phyloP scores from a whole-genome alignment of 1,284 basidiomycete species.

The Coniferiporia weirii region DNA sequence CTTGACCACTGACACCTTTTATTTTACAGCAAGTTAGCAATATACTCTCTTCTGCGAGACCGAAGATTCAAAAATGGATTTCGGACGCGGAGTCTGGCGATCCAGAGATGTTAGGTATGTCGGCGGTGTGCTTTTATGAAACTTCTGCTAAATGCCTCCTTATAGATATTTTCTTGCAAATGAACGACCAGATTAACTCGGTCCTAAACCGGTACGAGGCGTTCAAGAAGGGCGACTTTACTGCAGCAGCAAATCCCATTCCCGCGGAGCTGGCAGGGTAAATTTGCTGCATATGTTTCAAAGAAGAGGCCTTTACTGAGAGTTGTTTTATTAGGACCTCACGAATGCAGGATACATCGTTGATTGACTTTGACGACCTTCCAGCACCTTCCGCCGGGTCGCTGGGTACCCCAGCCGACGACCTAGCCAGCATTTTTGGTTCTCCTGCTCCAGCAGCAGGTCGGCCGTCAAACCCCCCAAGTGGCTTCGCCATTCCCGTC shows the following conservation, averaged over 20 bases:
- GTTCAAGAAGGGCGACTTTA: conserved; percentile 86
- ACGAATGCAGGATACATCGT: conserved; percentile 38
- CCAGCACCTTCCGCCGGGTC: conserved; percentile 20
- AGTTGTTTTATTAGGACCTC: conserved; percentile 8
- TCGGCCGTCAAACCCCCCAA: conserved; percentile 22
- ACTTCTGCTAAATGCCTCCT: conserved; percentile 1
- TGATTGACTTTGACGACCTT: conserved; percentile 71
- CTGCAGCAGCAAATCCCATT: conserved; percentile 58
- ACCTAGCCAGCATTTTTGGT: conserved; percentile 56
- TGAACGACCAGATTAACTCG: conserved; percentile 97
- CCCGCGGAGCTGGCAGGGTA: conserved; percentile 46
- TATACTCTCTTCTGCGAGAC: conserved; percentile 80
- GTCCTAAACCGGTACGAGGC: conserved; percentile 88
- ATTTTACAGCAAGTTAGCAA: conserved; percentile 77
- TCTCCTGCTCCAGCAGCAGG: conserved; percentile 20
- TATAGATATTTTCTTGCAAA: conserved; percentile 86
- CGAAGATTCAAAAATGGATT: conserved; percentile 97
- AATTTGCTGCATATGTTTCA: not conserved
- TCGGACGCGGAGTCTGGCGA: conserved; percentile 85
- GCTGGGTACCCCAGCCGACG: conserved; percentile 32
- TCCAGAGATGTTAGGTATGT: conserved; percentile 78
- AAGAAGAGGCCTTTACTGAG: not conserved
- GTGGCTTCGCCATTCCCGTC: conserved; percentile 5
- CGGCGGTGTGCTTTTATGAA: not conserved
- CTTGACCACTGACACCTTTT: not conserved